These are phyloP conservation scores for Lepidium aucheri DNA, from an alignment of 345 rosid species.

Conservation along the genomic window DNA sequence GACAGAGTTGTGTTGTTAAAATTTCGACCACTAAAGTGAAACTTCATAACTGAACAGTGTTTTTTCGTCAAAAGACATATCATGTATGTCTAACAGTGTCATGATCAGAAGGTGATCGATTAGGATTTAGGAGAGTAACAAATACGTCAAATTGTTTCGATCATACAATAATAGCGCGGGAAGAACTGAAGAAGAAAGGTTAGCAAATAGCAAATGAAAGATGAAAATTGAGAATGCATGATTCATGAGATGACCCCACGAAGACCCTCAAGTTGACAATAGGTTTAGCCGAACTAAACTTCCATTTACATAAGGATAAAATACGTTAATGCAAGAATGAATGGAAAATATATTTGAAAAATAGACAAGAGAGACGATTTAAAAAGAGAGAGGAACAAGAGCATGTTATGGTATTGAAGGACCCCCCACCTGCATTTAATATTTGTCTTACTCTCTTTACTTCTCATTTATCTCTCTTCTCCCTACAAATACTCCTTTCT, in stretches of 20 bases:
- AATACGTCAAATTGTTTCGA: neutral
- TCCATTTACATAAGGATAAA: neutral
- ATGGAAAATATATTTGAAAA: constrained; percentile 15
- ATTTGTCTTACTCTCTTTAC: constrained; percentile 29
- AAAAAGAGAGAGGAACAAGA: constrained; percentile 18
- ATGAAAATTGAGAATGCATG: neutral
- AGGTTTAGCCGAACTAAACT: constrained; percentile 25
- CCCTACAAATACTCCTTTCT: constrained; percentile 24
- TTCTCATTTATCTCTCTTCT: neutral
- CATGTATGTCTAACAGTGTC: neutral
- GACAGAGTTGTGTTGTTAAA: neutral
- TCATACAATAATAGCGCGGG: neutral
- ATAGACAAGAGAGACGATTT: constrained; percentile 4
- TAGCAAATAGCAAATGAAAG: neutral
- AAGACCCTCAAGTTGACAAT: constrained; percentile 17
- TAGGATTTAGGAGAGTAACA: neutral
- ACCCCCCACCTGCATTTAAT: constrained; percentile 31
- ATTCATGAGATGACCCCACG: constrained; percentile 15
- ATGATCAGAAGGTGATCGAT: neutral
- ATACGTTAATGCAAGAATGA: constrained; percentile 13
- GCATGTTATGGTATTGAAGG: constrained; percentile 30
- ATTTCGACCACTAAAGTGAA: neutral
- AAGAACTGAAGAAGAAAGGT: neutral
- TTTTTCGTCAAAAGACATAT: neutral
- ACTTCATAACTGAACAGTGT: neutral